Evolutionary conservation across 2,329 filamentous ascomycete genomes (phyloP), one percentile per base, ranked within the genome.

Genomic region (Colletotrichum falcatum): DNA sequence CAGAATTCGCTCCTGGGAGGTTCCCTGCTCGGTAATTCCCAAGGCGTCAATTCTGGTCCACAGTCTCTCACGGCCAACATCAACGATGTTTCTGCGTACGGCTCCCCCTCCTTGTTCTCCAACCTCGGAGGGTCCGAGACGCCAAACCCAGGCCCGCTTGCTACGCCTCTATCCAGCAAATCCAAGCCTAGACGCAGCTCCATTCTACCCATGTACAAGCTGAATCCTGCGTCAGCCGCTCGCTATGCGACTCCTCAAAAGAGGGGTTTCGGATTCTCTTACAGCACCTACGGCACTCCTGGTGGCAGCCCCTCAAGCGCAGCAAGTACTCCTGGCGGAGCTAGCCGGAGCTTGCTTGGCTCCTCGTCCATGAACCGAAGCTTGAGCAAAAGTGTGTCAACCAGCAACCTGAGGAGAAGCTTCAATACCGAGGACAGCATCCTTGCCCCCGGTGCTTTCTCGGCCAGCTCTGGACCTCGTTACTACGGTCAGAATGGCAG

Each of bases 241-340:
- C 92, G 94, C 58, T 91, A 95, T 66, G 88, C 91, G 37, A 97
- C 94, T 0, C 94, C 95, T 0, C 93, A 94, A 75, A 95, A 94
- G 82, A 89, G 92, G 66, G 94, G 94, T 6, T 98, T 94, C 78
- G 95, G 95, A 3, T 97, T 98, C 79, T 94, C 92, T 2, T 98
- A 98, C 81, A 97, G 94, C 73, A 94, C 91, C 2, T 97, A 97
- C 76, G 94, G 94, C 54, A 95, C 92, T 1, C 94, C 95, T 7
- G 90, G 85, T 46, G 91, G 86, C 67, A 93, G 90, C 74, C 88
- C 88, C 28, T 88, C 92, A 5, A 90, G 91, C 77, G 87, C 85
- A 46, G 85, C 88, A 53, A 94, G 91, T 79, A 92, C 92, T 8
- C 92, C 93, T 6, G 90, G 89, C 46, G 86, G 86, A 23, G 82